Evolutionary conservation across 108 stramenopile species (phyloP).

Genomic region (Conticribra guillardii): DNA sequence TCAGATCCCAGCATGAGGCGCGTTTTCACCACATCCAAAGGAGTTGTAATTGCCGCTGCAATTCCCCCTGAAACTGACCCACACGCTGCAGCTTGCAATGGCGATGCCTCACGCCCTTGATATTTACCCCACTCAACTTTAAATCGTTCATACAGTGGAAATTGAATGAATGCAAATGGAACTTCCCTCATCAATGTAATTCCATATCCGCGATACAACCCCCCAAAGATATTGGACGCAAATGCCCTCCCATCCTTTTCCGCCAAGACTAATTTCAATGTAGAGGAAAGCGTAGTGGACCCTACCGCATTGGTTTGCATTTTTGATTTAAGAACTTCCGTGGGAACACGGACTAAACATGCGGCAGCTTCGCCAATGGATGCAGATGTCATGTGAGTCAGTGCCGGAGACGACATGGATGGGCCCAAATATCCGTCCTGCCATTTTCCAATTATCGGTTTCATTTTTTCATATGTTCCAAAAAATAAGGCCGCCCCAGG

Average conservation of each 20-base stretch:
- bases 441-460: slow-evolving; percentile 55
- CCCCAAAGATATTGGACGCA: slow-evolving; percentile 58
- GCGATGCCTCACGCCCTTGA: slow-evolving; percentile 58
- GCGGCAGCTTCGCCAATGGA: slow-evolving; percentile 92
- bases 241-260: slow-evolving; percentile 62
- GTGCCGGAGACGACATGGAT: slow-evolving; percentile 50
- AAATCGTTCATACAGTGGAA: slow-evolving; percentile 84
- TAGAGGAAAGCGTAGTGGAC: slow-evolving; percentile 44
- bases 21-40: slow-evolving; percentile 92
- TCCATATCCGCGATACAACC: slow-evolving; percentile 88
- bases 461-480: slow-evolving; percentile 90
- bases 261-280: slow-evolving; percentile 59
- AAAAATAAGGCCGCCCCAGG: slow-evolving; percentile 97
- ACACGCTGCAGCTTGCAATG: slow-evolving; percentile 81
- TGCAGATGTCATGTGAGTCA: slow-evolving; percentile 92
- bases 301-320: slow-evolving; percentile 89
- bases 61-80: slow-evolving; percentile 81
- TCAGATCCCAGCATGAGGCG: slow-evolving; percentile 89
- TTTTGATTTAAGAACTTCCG: slow-evolving; percentile 97
- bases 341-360: slow-evolving; percentile 97
- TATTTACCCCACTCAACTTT: slow-evolving; percentile 60
- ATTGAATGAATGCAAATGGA: slow-evolving; percentile 91
- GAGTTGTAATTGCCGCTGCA: slow-evolving; percentile 88
- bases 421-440: slow-evolving; percentile 33
- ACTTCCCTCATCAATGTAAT: slow-evolving; percentile 91